Base-by-base conservation (phyloP, 1,139 yeast genomes). In the Zhuliangozyma blackwelliae region DNA sequence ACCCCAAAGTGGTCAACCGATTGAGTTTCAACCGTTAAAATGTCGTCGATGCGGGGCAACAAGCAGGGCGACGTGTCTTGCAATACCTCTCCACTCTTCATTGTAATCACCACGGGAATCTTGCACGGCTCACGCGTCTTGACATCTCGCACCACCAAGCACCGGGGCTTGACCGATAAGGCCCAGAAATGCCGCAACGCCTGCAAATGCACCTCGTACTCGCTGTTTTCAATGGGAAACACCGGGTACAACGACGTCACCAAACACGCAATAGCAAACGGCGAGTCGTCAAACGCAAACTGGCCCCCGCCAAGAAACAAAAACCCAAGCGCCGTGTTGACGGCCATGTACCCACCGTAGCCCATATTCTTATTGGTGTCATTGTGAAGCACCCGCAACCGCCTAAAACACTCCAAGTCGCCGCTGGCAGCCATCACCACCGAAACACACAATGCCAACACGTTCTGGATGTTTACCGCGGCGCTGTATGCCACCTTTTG, bases 161-260 rank as follows among this genome's bases (percentile, higher is more conserved):
- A 89, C 40, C 97, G 65, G 1, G 86, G 82, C 47, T 83, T 92
- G 7, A 85, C 83, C 0, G 95, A 77, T 44, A 92, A 63, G 0
- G 90, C 85, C 97, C 98, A 94, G 46, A 94, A 82, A 57, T 89
- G 95, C 34, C 96, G 71, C 32, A 90, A 65, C 1, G 95, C 96
- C 55, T 89, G 96, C 38, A 92, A 61, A 53, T 86, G 88, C 11
- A 82, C 75, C 38, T 75, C 79, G 39, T 65, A 61, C 20, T 68
- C 75, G 25, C 61, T 56, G 28, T 54, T 56, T 13, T 57, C 68
- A 9, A 9, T 61, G 1, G 94, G 87, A 46, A 79, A 80, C 5
- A 84, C 71, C 0, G 97, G 96, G 45, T 85, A 83, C 33, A 82
- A 67, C 2, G 96, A 75, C 0, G 85, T 76, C 1, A 89, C 68